phyloP scores from a whole-genome alignment of 108 stramenopile species.

The Nitzschia inconspicua region DNA sequence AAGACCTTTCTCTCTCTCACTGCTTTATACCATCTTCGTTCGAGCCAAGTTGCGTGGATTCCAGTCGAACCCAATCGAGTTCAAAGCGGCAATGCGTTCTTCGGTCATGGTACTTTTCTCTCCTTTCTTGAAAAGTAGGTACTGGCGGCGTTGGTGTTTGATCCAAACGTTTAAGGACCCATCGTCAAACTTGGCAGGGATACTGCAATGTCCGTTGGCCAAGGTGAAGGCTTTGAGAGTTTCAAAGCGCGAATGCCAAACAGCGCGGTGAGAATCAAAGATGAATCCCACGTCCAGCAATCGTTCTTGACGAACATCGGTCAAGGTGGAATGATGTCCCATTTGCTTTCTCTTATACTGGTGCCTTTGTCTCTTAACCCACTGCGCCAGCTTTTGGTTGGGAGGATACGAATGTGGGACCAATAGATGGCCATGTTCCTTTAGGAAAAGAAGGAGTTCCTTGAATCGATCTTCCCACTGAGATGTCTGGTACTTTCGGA shows the following conservation, averaged over 20 bases:
- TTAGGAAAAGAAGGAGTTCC: no score
- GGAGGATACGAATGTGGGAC: slow-evolving; percentile 38
- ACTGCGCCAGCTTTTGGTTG: slow-evolving; percentile 26
- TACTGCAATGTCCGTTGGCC: no score
- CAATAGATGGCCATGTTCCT: slow-evolving; percentile 29
- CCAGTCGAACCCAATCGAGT: slow-evolving; percentile 26
- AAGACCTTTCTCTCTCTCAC: no score
- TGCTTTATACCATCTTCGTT: no score
- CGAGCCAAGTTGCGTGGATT: no score
- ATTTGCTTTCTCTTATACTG: slow-evolving; percentile 34
- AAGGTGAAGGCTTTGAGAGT: no score
- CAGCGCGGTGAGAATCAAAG: slow-evolving; percentile 31
- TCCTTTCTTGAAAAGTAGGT: slow-evolving; percentile 13
- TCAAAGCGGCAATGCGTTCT: slow-evolving; percentile 35
- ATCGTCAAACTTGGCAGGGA: no score
- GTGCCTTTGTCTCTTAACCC: slow-evolving; percentile 48
- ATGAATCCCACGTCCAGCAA: slow-evolving; percentile 48
- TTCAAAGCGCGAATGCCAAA: no score
- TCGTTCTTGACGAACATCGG: slow-evolving; percentile 30
- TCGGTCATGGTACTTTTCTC: slow-evolving; percentile 9
- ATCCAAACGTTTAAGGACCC: no score
- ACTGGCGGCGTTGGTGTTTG: slow-evolving; percentile 28
- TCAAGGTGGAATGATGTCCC: slow-evolving; percentile 33
- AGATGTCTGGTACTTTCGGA: no score
- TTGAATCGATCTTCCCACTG: no score